These are phyloP conservation scores for Skeletonema tropicum DNA, from an alignment of 108 stramenopile genomes.

Conservation along the genomic window DNA sequence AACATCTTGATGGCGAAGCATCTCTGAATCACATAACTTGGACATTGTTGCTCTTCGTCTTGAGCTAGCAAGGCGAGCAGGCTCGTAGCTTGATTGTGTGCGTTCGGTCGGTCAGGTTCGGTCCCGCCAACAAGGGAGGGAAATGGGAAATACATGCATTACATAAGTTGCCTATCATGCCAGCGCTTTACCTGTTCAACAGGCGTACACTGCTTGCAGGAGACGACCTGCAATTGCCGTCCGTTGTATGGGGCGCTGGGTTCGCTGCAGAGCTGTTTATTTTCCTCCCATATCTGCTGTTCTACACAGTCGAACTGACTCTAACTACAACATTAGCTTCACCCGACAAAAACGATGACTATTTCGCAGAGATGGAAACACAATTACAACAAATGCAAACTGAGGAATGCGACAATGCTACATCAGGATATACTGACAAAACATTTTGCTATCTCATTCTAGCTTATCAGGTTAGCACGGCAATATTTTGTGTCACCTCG, in stretches of 20 bases:
- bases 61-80: too few relatives aligned
- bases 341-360: slow-evolving; percentile 8
- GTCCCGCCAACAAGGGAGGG: too few relatives aligned
- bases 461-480: slow-evolving; percentile 23
- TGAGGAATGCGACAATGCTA: slow-evolving; percentile 25
- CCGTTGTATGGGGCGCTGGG: slow-evolving; percentile 41
- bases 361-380: slow-evolving; percentile 7
- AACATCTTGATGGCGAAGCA: too few relatives aligned
- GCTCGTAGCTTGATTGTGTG: too few relatives aligned
- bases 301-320: slow-evolving; percentile 36
- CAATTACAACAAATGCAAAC: slow-evolving; percentile 23
- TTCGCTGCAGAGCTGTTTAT: slow-evolving; percentile 29
- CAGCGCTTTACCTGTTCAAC: slow-evolving; percentile 74
- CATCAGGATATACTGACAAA: slow-evolving; percentile 26
- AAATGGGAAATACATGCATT: too few relatives aligned
- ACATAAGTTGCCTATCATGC: too few relatives aligned
- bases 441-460: slow-evolving; percentile 21
- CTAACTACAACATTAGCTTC: slow-evolving; percentile 3
- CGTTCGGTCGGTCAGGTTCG: too few relatives aligned
- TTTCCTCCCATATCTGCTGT: slow-evolving; percentile 34
- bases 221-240: slow-evolving; percentile 82
- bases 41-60: too few relatives aligned
- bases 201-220: slow-evolving; percentile 77
- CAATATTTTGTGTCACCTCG: slow-evolving; percentile 22
- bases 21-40: too few relatives aligned